Evolutionary conservation across 164 flowering plant species (phyloP).

Genomic region (Tinospora cordifolia): DNA sequence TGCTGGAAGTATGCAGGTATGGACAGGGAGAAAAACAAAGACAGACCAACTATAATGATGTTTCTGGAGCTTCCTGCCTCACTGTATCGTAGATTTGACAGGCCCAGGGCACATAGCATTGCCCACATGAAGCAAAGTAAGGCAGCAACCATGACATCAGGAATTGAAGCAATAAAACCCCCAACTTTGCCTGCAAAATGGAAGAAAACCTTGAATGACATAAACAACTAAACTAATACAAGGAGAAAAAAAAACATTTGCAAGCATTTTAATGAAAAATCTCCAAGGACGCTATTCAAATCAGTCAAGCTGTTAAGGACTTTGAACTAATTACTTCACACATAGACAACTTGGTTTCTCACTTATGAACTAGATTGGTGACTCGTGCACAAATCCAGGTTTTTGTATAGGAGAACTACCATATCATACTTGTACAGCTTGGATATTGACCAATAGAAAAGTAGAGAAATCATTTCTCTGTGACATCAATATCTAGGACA

Average conservation of each 20-base stretch:
- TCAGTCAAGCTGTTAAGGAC: not conserved
- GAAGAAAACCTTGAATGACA: not conserved
- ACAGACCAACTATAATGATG: slow-evolving; percentile 87
- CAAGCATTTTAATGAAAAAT: not conserved
- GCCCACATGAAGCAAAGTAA: slow-evolving; percentile 98
- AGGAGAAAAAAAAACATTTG: not conserved
- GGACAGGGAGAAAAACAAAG: slow-evolving; percentile 82
- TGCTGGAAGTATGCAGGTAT: slow-evolving; percentile 97
- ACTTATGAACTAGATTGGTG: not conserved
- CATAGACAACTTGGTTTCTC: not conserved
- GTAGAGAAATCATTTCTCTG: not conserved
- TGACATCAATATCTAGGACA: not conserved
- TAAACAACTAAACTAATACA: not conserved
- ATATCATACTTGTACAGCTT: not conserved
- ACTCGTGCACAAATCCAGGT: not conserved
- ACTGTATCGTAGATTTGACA: slow-evolving; percentile 90
- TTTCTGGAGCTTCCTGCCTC: slow-evolving; percentile 99
- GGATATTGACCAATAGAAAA: not conserved
- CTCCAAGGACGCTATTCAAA: not conserved
- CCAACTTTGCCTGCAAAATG: slow-evolving; percentile 83
- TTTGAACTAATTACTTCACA: not conserved
- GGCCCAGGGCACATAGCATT: slow-evolving; percentile 92
- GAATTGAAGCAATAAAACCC: slow-evolving; percentile 92
- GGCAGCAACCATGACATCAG: slow-evolving; percentile 90
- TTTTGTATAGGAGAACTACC: not conserved